Conservation (phyloP, 2,329 filamentous ascomycete species). For the Ambrosiella cleistominuta region DNA sequence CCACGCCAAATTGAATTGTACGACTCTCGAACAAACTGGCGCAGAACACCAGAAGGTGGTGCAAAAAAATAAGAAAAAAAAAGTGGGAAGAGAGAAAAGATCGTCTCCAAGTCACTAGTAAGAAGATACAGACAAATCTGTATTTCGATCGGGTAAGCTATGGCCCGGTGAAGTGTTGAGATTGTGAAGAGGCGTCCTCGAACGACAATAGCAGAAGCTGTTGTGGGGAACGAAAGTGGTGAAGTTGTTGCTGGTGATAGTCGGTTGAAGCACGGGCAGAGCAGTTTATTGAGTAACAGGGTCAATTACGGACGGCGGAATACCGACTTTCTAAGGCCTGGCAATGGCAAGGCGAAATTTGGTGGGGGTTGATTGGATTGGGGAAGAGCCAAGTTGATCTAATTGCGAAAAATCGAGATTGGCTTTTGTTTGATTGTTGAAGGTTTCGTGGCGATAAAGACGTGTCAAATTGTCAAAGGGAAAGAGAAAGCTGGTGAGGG, state of each 20-base stretch:
- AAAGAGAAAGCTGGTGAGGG: too few relatives aligned
- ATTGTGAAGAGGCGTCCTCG: not conserved
- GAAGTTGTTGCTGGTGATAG: not conserved
- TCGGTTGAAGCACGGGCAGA: not conserved
- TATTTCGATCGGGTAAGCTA: not conserved
- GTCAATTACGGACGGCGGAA: not conserved
- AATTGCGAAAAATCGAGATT: too few relatives aligned
- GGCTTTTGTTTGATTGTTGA: too few relatives aligned
- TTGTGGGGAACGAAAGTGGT: not conserved
- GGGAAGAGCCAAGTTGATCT: too few relatives aligned
- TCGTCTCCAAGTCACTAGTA: not conserved
- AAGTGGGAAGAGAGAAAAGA: not conserved
- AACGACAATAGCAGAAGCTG: not conserved
- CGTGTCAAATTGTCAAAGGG: too few relatives aligned
- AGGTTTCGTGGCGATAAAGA: too few relatives aligned
- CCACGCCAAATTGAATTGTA: too few relatives aligned
- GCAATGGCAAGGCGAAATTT: too few relatives aligned
- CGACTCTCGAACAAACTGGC: too few relatives aligned
- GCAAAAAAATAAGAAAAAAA: not conserved
- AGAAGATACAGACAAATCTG: conserved; percentile 3
- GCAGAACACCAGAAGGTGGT: not conserved
- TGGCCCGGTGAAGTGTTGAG: not conserved
- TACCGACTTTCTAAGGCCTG: not conserved
- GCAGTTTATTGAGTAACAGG: not conserved
- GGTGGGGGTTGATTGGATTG: too few relatives aligned